These are phyloP conservation scores for Salix purpurea DNA, from an alignment of 345 rosid genomes.

Conservation along the genomic window DNA sequence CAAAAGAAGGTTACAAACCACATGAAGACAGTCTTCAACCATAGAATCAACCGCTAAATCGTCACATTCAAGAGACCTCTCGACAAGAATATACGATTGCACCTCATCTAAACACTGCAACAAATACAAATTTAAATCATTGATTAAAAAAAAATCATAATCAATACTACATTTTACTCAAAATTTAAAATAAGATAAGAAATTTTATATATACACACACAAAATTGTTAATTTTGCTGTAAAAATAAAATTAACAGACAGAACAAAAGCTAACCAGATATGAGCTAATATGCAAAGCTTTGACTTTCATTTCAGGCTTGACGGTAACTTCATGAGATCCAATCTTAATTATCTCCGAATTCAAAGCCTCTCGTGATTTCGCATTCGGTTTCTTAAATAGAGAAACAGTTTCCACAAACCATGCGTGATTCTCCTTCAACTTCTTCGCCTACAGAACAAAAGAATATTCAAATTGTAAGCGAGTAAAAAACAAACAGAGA, in stretches of 20 bases:
- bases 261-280: slow-evolving; percentile 44
- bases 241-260: background rate
- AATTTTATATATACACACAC: background rate
- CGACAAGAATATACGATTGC: slow-evolving; percentile 76
- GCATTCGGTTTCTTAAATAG: slow-evolving; percentile 56
- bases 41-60: slow-evolving; percentile 34
- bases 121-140: background rate
- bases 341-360: slow-evolving; percentile 44
- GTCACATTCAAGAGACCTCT: slow-evolving; percentile 46
- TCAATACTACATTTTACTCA: background rate
- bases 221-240: no score
- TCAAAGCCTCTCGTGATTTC: slow-evolving; percentile 72
- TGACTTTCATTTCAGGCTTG: slow-evolving; percentile 56
- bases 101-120: slow-evolving; percentile 79
- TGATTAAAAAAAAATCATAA: background rate
- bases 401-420: slow-evolving; percentile 61
- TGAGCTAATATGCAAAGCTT: slow-evolving; percentile 65
- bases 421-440: slow-evolving; percentile 60
- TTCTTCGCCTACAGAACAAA: slow-evolving; percentile 50
- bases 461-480: background rate
- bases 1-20: slow-evolving; percentile 44
- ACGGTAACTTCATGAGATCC: slow-evolving; percentile 55
- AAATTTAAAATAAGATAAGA: background rate
- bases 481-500: background rate
- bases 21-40: slow-evolving; percentile 48